Percentiles rank a stretch among this genome's conserved stretches.
Conservation (phyloP, 441 rosid species). For the Lagerstroemia fauriei region DNA sequence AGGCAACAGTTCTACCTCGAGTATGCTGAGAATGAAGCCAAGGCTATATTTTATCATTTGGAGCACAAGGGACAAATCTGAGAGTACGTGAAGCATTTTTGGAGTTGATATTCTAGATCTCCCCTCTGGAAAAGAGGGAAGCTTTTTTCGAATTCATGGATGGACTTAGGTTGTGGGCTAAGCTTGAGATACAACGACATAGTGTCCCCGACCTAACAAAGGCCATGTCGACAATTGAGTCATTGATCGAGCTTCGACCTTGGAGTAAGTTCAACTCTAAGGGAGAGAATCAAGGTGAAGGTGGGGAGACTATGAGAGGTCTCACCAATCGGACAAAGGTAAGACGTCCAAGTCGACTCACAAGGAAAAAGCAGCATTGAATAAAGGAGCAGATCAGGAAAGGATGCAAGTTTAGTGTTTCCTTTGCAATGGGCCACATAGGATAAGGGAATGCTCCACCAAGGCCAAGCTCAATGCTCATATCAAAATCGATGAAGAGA, state of each 20-base stretch:
- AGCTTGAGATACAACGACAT: neutral
- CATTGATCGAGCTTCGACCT: neutral
- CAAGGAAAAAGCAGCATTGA: too few relatives aligned
- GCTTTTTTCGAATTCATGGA: neutral
- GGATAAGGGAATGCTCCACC: neutral
- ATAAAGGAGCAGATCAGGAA: neutral
- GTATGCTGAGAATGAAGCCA: neutral
- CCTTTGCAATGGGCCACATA: neutral
- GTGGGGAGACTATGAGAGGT: neutral
- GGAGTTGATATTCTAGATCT: too few relatives aligned
- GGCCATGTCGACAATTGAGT: neutral
- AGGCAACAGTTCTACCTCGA: neutral
- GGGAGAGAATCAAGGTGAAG: too few relatives aligned
- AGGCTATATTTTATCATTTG: neutral
- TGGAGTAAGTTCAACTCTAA: too few relatives aligned
- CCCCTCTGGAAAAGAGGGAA: too few relatives aligned
- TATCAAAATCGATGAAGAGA: too few relatives aligned
- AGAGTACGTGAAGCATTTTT: neutral
- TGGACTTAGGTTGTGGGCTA: neutral
- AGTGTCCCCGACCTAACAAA: neutral
- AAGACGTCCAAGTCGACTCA: too few relatives aligned
- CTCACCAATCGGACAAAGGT: too few relatives aligned
- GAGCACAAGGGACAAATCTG: neutral
- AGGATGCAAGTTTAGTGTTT: neutral
- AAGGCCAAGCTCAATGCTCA: neutral